Conservation (phyloP, 148 eudicot species). For the Cornus kousa region DNA sequence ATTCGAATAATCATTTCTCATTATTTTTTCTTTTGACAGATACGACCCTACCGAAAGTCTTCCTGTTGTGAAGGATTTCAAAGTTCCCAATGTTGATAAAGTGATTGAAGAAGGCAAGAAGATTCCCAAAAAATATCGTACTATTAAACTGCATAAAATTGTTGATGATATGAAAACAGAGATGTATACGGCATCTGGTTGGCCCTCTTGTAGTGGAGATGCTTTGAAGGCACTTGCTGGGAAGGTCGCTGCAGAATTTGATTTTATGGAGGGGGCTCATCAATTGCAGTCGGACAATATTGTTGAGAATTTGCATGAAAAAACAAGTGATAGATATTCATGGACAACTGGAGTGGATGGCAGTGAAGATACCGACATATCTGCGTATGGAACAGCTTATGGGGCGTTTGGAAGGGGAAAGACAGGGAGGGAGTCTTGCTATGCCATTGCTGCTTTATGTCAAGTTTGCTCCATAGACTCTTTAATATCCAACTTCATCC, state of each 20-base stretch:
- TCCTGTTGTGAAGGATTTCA: constrained; percentile 59
- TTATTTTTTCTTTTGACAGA: constrained; percentile 32
- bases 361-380: constrained; percentile 25
- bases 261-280: constrained; percentile 41
- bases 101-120: constrained; percentile 92
- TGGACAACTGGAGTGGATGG: background rate
- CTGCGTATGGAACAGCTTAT: constrained; percentile 85
- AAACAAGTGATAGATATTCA: constrained; percentile 12
- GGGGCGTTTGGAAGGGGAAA: constrained; percentile 78
- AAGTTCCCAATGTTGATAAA: constrained; percentile 69
- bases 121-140: constrained; percentile 59
- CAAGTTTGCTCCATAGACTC: constrained; percentile 95
- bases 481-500: constrained; percentile 92
- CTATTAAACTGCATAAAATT: constrained; percentile 54
- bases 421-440: constrained; percentile 86
- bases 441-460: constrained; percentile 93
- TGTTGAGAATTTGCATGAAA: constrained; percentile 17
- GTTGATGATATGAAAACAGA: constrained; percentile 50
- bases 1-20: constrained; percentile 3
- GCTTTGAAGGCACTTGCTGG: constrained; percentile 82
- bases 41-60: constrained; percentile 58
- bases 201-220: constrained; percentile 95
- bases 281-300: constrained; percentile 22
- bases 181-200: constrained; percentile 74
- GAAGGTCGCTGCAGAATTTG: constrained; percentile 85